Percentiles rank a stretch among this genome's conserved stretches.
Evolutionary conservation across 371 early-diverging fungal species (phyloP).

Genomic region (Circinella minor): DNA sequence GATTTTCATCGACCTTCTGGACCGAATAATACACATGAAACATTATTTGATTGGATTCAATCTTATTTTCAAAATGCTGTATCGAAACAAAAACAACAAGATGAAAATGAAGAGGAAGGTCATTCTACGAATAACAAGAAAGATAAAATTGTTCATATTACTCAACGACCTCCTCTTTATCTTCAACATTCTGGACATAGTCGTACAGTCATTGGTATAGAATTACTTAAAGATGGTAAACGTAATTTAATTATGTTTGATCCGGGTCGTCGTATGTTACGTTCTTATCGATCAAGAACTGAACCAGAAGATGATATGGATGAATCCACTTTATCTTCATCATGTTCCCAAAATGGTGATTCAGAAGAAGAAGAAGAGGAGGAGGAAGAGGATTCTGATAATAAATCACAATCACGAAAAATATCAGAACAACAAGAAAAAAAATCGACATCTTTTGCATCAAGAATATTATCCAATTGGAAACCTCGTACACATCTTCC

Average conservation of each 20-base stretch:
- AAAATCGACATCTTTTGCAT: constrained; percentile 15
- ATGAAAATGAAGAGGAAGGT: background rate
- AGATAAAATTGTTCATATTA: constrained; percentile 37
- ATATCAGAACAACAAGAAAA: too few species aligned
- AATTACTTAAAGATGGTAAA: constrained; percentile 47
- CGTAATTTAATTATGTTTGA: constrained; percentile 71
- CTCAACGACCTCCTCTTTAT: constrained; percentile 70
- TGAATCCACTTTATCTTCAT: constrained; percentile 11
- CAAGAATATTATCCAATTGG: constrained; percentile 19
- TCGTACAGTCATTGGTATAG: constrained; percentile 72
- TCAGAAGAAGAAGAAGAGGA: constrained; percentile 4
- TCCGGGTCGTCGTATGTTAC: constrained; percentile 58
- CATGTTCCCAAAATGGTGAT: constrained; percentile 13
- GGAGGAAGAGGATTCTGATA: background rate
- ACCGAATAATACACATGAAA: constrained; percentile 59
- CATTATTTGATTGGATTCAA: constrained; percentile 60
- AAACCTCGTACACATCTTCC: constrained; percentile 21
- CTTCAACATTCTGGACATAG: constrained; percentile 81
- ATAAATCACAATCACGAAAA: background rate
- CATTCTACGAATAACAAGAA: background rate
- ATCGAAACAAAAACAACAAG: background rate
- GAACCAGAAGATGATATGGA: constrained; percentile 22
- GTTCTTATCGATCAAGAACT: constrained; percentile 29
- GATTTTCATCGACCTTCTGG: constrained; percentile 76
- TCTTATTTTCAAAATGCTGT: constrained; percentile 48